Base-by-base conservation (phyloP, 2,329 filamentous ascomycete species). In the Ascochyta rabiei region DNA sequence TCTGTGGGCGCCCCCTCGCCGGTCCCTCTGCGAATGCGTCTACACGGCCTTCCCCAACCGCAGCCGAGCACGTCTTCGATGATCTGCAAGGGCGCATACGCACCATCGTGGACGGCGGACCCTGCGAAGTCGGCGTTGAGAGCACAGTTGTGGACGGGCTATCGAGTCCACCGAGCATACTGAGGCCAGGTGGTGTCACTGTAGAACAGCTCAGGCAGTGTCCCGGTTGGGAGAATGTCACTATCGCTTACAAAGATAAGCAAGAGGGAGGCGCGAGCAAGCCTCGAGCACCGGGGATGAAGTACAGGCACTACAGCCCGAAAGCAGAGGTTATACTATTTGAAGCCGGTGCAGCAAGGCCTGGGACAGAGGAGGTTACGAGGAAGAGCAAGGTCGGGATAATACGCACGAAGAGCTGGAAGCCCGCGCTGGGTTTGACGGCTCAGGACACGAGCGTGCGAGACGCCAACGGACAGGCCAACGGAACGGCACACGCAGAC, bases 241-340 rank as follows among this genome's bases (percentile, higher is more conserved):
- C 83, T 57, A 86, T 89, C 55, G 93, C 85, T 10, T 98, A 97
- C 75, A 86, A 88, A 69, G 91, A 96, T 67, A 82, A 83, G 53
- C 66, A 86, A 15, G 85, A 91, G 66, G 81, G 84, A 18, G 88
- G 84, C 5, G 50, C 61, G 4, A 85, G 84, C 45, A 67, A 63
- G 50, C 95, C 95, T 0, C 83, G 91, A 52, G 95, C 95, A 0
- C 95, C 95, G 0, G 95, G 95, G 1, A 99, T 99, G 95, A 99
- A 99, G 77, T 99, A 99, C 74, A 91, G 95, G 71, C 95, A 99
- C 73, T 99, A 99, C 70, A 96, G 93, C 38, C 95, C 95, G 1
- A 90, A 88, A 73, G 96, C 95, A 1, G 86, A 83, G 40, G 93
- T 99, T 2, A 79, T 96, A 13, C 80, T 98, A 1, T 96, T 92